Evolutionary conservation across 106 monocot species (phyloP).

Genomic region (Allium fistulosum): DNA sequence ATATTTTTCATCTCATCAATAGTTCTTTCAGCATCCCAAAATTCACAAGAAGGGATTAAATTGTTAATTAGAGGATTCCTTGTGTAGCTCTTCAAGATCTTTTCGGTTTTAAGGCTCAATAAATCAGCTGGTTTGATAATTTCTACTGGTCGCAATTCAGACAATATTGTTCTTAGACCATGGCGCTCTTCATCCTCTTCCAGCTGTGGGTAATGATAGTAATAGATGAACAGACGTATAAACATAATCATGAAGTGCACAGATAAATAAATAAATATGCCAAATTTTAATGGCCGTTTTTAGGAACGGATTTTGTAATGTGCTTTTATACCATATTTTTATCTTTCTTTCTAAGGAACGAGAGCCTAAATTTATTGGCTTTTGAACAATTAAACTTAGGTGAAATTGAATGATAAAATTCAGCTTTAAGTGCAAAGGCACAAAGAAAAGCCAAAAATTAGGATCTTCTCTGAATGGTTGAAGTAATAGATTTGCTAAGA

Average conservation of each 20-base stretch:
- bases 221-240: no score
- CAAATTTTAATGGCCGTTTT: no score
- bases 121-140: slow-evolving; percentile 75
- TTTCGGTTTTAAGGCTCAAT: slow-evolving; percentile 82
- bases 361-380: no score
- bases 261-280: neutral
- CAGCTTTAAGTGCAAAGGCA: no score
- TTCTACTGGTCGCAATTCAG: slow-evolving; percentile 91
- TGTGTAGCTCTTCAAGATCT: slow-evolving; percentile 50
- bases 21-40: slow-evolving; percentile 89
- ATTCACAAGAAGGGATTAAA: slow-evolving; percentile 64
- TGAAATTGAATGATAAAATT: no score
- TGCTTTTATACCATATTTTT: no score
- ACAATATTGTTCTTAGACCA: slow-evolving; percentile 64
- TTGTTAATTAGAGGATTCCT: slow-evolving; percentile 83
- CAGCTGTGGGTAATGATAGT: slow-evolving; percentile 28
- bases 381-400: no score
- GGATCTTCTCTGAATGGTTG: no score
- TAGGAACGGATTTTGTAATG: no score
- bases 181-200: slow-evolving; percentile 77
- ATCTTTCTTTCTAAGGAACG: no score
- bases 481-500: neutral
- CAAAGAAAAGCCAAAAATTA: no score
- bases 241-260: neutral
- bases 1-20: slow-evolving; percentile 48